Conservation (phyloP, 306 rosid species). For the Castanea crenata region DNA sequence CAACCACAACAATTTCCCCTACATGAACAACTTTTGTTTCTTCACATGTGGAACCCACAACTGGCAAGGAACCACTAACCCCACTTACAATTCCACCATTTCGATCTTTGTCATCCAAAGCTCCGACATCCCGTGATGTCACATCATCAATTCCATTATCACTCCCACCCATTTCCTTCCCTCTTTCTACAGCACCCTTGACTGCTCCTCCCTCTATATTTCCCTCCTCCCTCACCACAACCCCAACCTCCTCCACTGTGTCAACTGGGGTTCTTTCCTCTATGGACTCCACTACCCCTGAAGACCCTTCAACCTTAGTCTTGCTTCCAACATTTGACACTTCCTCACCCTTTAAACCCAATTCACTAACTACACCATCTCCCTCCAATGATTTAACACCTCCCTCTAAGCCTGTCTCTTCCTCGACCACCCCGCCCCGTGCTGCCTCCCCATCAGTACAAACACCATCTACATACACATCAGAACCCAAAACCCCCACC, state of each 20-base stretch:
- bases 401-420: slow-evolving; percentile 22
- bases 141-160: slow-evolving; percentile 16
- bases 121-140: background rate
- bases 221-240: slow-evolving; percentile 14
- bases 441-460: slow-evolving; percentile 51
- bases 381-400: slow-evolving; percentile 24
- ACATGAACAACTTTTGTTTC: slow-evolving; percentile 14
- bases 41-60: slow-evolving; percentile 8
- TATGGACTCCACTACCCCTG: slow-evolving; percentile 22
- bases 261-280: slow-evolving; percentile 22
- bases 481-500: slow-evolving; percentile 79
- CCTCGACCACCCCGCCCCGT: slow-evolving; percentile 22
- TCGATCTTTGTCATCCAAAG: slow-evolving; percentile 21
- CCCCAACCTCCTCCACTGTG: slow-evolving; percentile 22
- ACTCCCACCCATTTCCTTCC: background rate
- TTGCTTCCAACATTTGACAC: background rate
- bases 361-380: slow-evolving; percentile 12
- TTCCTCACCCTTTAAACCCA: slow-evolving; percentile 5
- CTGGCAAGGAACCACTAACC: slow-evolving; percentile 18
- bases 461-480: slow-evolving; percentile 80
- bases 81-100: slow-evolving; percentile 14
- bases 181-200: background rate
- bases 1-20: slow-evolving; percentile 18
- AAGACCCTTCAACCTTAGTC: slow-evolving; percentile 31
- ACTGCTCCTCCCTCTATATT: slow-evolving; percentile 17